Evolutionary conservation across 225 moss, liverwort and hornwort species (phyloP).

Genomic region (Physcomitrellopsis africana): DNA sequence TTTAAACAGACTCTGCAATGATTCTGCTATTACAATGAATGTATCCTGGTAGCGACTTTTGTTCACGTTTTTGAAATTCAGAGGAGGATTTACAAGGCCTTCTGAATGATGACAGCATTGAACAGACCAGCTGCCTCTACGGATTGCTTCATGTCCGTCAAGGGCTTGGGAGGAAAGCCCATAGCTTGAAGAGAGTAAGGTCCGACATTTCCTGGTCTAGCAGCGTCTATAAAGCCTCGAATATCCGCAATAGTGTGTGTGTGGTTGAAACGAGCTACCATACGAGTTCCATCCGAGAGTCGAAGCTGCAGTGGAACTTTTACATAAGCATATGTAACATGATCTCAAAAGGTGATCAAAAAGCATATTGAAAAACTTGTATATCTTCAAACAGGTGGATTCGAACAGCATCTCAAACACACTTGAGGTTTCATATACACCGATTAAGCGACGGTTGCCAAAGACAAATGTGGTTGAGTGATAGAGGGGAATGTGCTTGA

Average conservation of each 20-base stretch:
- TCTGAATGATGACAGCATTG: slow-evolving; percentile 84
- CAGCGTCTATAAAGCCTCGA: slow-evolving; percentile 87
- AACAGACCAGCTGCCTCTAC: slow-evolving; percentile 72
- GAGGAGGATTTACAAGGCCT: slow-evolving; percentile 29
- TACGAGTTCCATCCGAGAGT: slow-evolving; percentile 82
- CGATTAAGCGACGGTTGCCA: neutral
- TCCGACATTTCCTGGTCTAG: slow-evolving; percentile 71
- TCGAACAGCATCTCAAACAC: too few relatives aligned
- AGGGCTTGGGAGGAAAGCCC: slow-evolving; percentile 83
- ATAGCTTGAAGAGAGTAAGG: slow-evolving; percentile 80
- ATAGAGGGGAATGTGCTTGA: neutral
- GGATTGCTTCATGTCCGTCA: slow-evolving; percentile 64
- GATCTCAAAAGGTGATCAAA: slow-evolving; percentile 3
- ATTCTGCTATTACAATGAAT: slow-evolving; percentile 17
- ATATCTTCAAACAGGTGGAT: neutral
- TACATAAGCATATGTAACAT: neutral
- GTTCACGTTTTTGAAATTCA: slow-evolving; percentile 10
- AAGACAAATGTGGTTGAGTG: neutral
- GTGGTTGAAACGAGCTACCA: slow-evolving; percentile 93
- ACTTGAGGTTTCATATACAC: neutral
- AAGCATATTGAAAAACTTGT: neutral
- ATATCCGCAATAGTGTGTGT: slow-evolving; percentile 78
- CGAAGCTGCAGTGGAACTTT: slow-evolving; percentile 58
- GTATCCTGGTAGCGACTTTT: slow-evolving; percentile 15
- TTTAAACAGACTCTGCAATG: neutral